phyloP scores from a whole-genome alignment of 106 monocot species.

The Agapanthus africanus region DNA sequence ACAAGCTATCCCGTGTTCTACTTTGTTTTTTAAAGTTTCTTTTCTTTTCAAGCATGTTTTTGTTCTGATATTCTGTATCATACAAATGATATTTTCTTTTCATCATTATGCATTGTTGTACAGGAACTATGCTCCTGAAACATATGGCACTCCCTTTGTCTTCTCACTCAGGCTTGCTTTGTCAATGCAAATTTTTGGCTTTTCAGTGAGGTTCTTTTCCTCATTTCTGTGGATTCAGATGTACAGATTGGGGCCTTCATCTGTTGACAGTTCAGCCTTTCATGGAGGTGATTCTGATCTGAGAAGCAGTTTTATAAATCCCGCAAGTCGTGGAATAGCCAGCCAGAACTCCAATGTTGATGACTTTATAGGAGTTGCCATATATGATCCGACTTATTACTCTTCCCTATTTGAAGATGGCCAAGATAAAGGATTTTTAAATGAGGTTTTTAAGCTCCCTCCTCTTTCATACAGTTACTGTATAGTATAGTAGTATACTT shows the following conservation, averaged over 20 bases:
- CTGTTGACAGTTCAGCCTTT: conserved; percentile 18
- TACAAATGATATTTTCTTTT: background rate
- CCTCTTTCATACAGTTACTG: too few species aligned
- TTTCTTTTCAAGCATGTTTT: background rate
- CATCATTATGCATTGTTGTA: conserved; percentile 6
- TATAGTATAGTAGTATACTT: too few species aligned
- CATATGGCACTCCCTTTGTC: conserved; percentile 25
- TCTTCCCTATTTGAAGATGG: conserved; percentile 45
- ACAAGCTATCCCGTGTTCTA: background rate
- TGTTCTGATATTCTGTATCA: background rate
- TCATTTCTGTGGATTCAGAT: conserved; percentile 61
- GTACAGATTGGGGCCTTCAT: conserved; percentile 42
- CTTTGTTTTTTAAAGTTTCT: background rate
- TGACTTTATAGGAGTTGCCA: conserved; percentile 33
- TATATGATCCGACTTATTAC: conserved; percentile 41
- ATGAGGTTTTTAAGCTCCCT: too few species aligned
- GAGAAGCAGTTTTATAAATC: conserved; percentile 37
- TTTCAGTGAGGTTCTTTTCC: conserved; percentile 49
- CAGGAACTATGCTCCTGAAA: conserved; percentile 34
- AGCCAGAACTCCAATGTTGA: conserved; percentile 25
- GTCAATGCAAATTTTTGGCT: conserved; percentile 47
- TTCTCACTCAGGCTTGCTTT: conserved; percentile 51
- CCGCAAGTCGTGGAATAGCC: conserved; percentile 23
- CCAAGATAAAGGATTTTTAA: conserved; percentile 13
- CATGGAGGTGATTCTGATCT: conserved; percentile 31